Evolutionary conservation across 208 protist genomes (phyloP).

Genomic region (Borovskyia barvae): DNA sequence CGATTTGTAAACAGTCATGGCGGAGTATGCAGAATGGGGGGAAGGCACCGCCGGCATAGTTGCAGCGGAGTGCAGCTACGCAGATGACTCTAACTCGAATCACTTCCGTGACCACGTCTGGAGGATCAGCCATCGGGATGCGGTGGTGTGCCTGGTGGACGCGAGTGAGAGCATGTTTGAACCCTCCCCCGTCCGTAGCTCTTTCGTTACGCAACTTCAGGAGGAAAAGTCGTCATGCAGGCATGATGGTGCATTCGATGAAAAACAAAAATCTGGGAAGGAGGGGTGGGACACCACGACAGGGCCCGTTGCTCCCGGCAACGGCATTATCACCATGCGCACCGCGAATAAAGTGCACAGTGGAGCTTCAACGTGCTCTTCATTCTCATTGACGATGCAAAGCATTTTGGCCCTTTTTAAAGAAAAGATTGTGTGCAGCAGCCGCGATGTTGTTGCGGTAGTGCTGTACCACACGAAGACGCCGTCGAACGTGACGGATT

Average conservation of each 20-base stretch:
- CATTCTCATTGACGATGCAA: slow-evolving; percentile 31
- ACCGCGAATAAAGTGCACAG: no score
- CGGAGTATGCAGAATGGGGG: slow-evolving; percentile 46
- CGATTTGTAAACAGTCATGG: slow-evolving; percentile 29
- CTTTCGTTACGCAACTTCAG: no score
- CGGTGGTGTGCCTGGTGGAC: slow-evolving; percentile 78
- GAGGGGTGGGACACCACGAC: no score
- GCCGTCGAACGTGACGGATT: slow-evolving; percentile 27
- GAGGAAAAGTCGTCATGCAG: no score
- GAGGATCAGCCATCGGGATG: slow-evolving; percentile 39
- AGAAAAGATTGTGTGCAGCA: slow-evolving; percentile 58
- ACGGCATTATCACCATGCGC: background rate
- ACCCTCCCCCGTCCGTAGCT: background rate
- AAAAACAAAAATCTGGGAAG: no score
- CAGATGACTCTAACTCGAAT: slow-evolving; percentile 16
- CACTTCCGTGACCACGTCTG: slow-evolving; percentile 9
- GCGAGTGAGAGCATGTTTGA: slow-evolving; percentile 63
- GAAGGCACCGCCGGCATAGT: slow-evolving; percentile 33
- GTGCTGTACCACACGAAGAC: slow-evolving; percentile 71
- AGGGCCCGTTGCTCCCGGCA: no score
- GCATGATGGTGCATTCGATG: no score
- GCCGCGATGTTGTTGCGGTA: slow-evolving; percentile 62
- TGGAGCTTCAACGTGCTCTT: no score
- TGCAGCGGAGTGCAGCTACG: slow-evolving; percentile 9
- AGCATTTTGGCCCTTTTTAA: slow-evolving; percentile 50